Evolutionary conservation across 202 grass and related monocot genomes (phyloP).

Genomic region (Elaeis oleifera): DNA sequence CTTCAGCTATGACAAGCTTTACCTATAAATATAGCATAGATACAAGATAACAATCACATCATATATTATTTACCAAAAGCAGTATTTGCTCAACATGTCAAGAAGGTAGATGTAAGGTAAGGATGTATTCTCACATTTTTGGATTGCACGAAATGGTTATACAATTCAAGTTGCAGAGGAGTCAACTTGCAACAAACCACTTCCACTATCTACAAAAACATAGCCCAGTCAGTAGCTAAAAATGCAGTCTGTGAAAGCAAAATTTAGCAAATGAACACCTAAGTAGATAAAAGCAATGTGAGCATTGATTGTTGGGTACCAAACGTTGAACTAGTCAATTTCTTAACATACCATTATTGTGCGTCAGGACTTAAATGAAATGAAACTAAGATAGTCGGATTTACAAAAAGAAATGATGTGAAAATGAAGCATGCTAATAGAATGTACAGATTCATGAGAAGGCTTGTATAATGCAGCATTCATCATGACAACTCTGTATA

Average conservation of each 20-base stretch:
- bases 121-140: slow-evolving; percentile 69
- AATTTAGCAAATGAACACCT: not conserved
- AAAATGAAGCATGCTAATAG: no score
- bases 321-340: no score
- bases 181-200: slow-evolving; percentile 97
- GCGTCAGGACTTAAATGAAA: no score
- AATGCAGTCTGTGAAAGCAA: slow-evolving; percentile 10
- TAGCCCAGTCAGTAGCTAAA: slow-evolving; percentile 23
- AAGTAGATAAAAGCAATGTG: no score
- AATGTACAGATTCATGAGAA: no score
- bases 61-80: no score
- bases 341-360: no score
- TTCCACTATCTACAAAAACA: slow-evolving; percentile 73
- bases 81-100: not conserved
- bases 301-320: no score
- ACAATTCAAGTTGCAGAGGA: slow-evolving; percentile 69
- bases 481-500: no score
- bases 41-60: not conserved
- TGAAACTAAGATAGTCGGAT: no score
- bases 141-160: slow-evolving; percentile 93
- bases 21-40: slow-evolving; percentile 47
- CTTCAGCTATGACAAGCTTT: slow-evolving; percentile 68
- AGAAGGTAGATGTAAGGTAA: not conserved
- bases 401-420: no score
- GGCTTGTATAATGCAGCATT: no score